A percentile compares a stretch with the other conserved stretches of the same genome.
Evolutionary conservation across 345 rosid species (phyloP).

Genomic region (Moricandia moricandioides): DNA sequence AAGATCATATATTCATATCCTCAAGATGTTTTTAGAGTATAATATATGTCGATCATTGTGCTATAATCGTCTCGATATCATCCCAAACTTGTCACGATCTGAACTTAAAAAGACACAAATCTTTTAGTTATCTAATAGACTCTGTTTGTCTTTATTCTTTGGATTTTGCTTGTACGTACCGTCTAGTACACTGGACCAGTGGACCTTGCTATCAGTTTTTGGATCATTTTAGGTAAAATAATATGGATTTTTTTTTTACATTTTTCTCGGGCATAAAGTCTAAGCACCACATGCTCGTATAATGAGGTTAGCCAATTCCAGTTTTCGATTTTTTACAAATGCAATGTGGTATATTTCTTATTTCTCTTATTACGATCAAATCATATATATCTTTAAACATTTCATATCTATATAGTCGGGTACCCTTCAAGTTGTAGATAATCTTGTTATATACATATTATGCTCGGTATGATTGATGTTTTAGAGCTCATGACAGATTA

Average conservation of each 20-base stretch:
- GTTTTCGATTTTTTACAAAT: background rate
- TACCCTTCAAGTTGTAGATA: background rate
- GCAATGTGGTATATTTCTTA: background rate
- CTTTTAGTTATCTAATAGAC: background rate
- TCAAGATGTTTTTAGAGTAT: background rate
- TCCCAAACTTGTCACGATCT: background rate
- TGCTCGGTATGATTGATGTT: background rate
- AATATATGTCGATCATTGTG: background rate
- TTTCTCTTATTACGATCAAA: background rate
- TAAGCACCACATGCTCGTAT: background rate
- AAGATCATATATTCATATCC: slow-evolving; percentile 1
- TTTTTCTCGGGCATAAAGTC: background rate
- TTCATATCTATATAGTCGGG: background rate
- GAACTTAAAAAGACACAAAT: background rate
- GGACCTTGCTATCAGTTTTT: background rate
- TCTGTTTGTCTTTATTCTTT: background rate
- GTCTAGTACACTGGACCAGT: slow-evolving; percentile 1
- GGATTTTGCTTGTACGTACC: background rate
- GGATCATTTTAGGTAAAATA: background rate
- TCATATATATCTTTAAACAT: background rate
- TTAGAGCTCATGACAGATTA: background rate
- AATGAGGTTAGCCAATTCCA: background rate
- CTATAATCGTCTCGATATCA: background rate
- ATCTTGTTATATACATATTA: background rate
- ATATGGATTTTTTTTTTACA: background rate